Conservation (phyloP, 2,329 filamentous ascomycete genomes). For the Tolypocladium sp. region DNA sequence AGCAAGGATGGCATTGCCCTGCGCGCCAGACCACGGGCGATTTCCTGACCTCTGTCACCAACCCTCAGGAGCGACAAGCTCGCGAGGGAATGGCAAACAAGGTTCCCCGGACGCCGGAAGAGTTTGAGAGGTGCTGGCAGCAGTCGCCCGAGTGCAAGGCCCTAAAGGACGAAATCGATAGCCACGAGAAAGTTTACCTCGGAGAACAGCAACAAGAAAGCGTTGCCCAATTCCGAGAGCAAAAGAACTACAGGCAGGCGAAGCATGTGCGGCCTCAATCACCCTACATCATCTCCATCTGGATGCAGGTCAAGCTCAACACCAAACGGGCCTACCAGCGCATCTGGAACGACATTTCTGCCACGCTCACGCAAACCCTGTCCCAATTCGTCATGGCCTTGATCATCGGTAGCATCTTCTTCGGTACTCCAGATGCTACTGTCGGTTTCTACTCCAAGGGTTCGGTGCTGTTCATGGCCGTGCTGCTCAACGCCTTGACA, state of each 20-base stretch:
- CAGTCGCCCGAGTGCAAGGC: constrained; percentile 33
- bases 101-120: constrained; percentile 60
- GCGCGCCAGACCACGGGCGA: constrained; percentile 59
- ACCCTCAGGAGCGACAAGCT: constrained; percentile 48
- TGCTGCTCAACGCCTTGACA: constrained; percentile 49
- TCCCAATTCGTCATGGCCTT: constrained; percentile 47
- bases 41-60: constrained; percentile 62
- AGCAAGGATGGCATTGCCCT: constrained; percentile 60
- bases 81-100: constrained; percentile 48
- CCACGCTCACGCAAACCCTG: constrained; percentile 33
- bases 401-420: constrained; percentile 55
- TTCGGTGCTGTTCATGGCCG: constrained; percentile 49
- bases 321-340: constrained; percentile 42
- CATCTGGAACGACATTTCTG: constrained; percentile 41
- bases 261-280: constrained; percentile 45
- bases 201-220: constrained; percentile 27
- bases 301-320: constrained; percentile 43
- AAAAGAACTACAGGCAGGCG: constrained; percentile 41
- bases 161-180: constrained; percentile 38
- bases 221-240: constrained; percentile 31
- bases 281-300: constrained; percentile 46
- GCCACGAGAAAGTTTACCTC: constrained; percentile 37
- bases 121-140: constrained; percentile 48
- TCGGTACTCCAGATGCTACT: constrained; percentile 37
- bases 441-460: constrained; percentile 44